Evolutionary conservation across 305 asterid genomes (phyloP).

Genomic region (Stenogyne calaminthoides): DNA sequence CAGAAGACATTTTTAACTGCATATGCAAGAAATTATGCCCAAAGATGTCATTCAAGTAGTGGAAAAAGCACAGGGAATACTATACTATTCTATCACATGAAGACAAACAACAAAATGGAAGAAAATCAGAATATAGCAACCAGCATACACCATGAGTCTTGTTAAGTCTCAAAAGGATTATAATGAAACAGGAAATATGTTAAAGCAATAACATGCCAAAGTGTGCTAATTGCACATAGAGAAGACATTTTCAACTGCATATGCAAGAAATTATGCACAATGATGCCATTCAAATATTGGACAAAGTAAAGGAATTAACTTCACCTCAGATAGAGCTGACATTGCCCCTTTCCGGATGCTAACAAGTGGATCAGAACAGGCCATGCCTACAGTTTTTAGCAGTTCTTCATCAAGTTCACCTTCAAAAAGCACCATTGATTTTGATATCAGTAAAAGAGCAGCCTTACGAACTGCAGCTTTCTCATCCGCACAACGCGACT

Average conservation of each 20-base stretch:
- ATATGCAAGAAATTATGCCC: slow-evolving; percentile 5
- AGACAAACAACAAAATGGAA: slow-evolving; percentile 11
- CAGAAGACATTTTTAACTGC: not conserved
- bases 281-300: slow-evolving; percentile 11
- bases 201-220: slow-evolving; percentile 1
- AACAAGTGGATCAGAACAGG: slow-evolving; percentile 95
- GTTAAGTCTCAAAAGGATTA: slow-evolving; percentile 7
- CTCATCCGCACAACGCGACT: slow-evolving; percentile 76
- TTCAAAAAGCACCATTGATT: slow-evolving; percentile 59
- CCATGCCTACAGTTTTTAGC: slow-evolving; percentile 79
- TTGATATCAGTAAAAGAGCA: slow-evolving; percentile 76
- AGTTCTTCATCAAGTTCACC: slow-evolving; percentile 72
- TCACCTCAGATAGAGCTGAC: slow-evolving; percentile 93
- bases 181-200: not conserved
- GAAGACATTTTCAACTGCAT: not conserved
- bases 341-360: slow-evolving; percentile 92
- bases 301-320: slow-evolving; percentile 23
- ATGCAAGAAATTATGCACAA: slow-evolving; percentile 5
- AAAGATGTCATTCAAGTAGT: slow-evolving; percentile 8
- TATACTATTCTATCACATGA: slow-evolving; percentile 1
- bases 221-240: slow-evolving; percentile 1
- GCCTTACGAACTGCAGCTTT: slow-evolving; percentile 97
- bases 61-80: slow-evolving; percentile 12
- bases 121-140: slow-evolving; percentile 1
- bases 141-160: slow-evolving; percentile 11